Conservation (phyloP, 768 basidiomycete genomes). For the Sarcodon sp. region DNA sequence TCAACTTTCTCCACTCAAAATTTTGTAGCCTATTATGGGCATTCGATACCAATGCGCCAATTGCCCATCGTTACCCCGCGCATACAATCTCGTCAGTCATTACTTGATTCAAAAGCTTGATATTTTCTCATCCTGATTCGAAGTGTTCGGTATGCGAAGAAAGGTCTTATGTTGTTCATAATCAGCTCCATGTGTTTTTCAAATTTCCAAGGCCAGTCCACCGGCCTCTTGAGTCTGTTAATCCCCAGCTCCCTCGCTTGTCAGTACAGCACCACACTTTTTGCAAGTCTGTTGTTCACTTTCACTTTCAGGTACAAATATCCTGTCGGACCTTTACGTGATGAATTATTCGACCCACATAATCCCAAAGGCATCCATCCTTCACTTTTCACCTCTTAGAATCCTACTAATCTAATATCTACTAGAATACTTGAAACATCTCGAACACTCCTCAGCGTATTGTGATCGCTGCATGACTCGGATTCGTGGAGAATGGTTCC, state of each 20-base stretch:
- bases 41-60: constrained; percentile 82
- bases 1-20: neutral
- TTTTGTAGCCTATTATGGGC: constrained; percentile 55
- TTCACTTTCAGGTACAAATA: constrained; percentile 38
- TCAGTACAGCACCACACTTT: constrained; percentile 20
- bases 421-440: constrained; percentile 48
- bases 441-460: constrained; percentile 54
- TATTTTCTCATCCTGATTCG: constrained; percentile 1
- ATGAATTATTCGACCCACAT: constrained; percentile 19
- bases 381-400: neutral
- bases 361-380: constrained; percentile 43
- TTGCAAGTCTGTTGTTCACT: constrained; percentile 6
- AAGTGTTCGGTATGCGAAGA: constrained; percentile 78
- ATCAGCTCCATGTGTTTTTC: constrained; percentile 81
- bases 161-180: constrained; percentile 66
- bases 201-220: constrained; percentile 76
- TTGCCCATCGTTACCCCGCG: constrained; percentile 62
- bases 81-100: constrained; percentile 60
- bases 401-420: neutral
- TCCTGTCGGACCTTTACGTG: constrained; percentile 40
- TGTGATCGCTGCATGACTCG: constrained; percentile 81
- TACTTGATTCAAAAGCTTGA: neutral
- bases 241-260: constrained; percentile 61
- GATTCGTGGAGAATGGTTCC: constrained; percentile 84
- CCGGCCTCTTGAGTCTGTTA: constrained; percentile 35